Evolutionary conservation across 2,329 filamentous ascomycete species (phyloP), one percentile per base, ranked within the genome.

Genomic region (Aspergillus clavatus): DNA sequence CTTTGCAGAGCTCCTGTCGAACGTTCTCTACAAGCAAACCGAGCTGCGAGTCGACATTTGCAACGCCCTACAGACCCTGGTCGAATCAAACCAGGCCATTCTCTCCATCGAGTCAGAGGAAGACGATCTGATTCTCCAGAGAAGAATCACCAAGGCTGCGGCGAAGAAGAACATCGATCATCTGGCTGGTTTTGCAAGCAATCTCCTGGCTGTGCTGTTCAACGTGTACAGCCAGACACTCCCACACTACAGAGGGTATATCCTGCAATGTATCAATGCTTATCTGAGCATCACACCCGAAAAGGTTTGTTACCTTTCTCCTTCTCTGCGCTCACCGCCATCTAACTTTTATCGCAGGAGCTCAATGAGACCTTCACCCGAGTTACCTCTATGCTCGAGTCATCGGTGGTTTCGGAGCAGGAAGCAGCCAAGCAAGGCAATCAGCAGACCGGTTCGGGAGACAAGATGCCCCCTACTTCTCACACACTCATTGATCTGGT

Each of bases 151-250:
- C 3, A 89, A 86, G 63, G 79, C 75, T 3, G 76, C 82, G 29
- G 91, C 93, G 0, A 74, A 82, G 64, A 83, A 84, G 68, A 96
- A 96, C 62, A 72, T 97, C 29, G 73, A 81, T n/a, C 84, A 95
- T 63, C 75, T 98, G 10, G 82, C 87, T 12, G 73, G 74, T 1
- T 90, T 93, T 61, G 79, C 91, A 1, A 85, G 85, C 49, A 97
- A 97, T 59, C 80, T 98, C 70, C 80, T 98, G 33, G 90, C 93
- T 5, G 91, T 97, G 0, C 74, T 98, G n/a, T 97, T 98, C 77
- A 98, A 98, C 63, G 91, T 98, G 36, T 98, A 98, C 72, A 95
- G 87, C 53, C 87, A 96, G 67, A 98, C 93, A 1, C 77, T 98
- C 21, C 91, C 93, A 2, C 89, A 96, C 61, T 93, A 88, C 60